Percentiles rank a stretch among this genome's conserved stretches.
Conservation (phyloP, 345 rosid species). For the Camelina neglecta region DNA sequence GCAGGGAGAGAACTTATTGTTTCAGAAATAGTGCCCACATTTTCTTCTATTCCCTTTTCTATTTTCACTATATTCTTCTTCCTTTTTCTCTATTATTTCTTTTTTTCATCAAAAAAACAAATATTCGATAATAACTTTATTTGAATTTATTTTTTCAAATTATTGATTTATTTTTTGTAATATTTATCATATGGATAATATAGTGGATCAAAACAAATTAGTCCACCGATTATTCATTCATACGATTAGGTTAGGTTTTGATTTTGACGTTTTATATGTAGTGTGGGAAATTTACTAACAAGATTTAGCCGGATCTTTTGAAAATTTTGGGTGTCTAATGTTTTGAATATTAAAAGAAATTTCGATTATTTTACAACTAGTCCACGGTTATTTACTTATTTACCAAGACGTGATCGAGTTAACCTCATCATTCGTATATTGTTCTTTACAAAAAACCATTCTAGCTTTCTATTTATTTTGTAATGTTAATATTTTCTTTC, state of each 20-base stretch:
- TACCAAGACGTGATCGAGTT: background rate
- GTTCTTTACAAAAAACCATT: too few relatives aligned
- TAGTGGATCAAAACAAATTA: background rate
- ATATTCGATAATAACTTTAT: too few relatives aligned
- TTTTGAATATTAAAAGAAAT: background rate
- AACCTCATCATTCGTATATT: too few relatives aligned
- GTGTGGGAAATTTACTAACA: background rate
- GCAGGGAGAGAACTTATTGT: background rate
- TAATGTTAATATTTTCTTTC: background rate
- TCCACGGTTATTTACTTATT: background rate
- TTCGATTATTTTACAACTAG: background rate
- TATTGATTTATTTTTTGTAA: too few relatives aligned
- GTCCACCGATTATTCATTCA: background rate
- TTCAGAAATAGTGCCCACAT: conserved; percentile 22
- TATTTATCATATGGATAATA: background rate
- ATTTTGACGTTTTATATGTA: background rate
- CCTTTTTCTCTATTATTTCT: background rate
- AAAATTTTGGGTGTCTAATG: background rate
- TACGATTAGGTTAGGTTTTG: background rate
- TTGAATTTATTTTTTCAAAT: background rate
- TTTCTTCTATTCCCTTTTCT: conserved; percentile 23
- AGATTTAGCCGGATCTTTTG: background rate
- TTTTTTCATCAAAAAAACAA: too few relatives aligned
- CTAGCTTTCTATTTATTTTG: background rate
- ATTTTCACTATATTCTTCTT: background rate